Conservation (phyloP, 305 asterid genomes). For the Lippia alba region DNA sequence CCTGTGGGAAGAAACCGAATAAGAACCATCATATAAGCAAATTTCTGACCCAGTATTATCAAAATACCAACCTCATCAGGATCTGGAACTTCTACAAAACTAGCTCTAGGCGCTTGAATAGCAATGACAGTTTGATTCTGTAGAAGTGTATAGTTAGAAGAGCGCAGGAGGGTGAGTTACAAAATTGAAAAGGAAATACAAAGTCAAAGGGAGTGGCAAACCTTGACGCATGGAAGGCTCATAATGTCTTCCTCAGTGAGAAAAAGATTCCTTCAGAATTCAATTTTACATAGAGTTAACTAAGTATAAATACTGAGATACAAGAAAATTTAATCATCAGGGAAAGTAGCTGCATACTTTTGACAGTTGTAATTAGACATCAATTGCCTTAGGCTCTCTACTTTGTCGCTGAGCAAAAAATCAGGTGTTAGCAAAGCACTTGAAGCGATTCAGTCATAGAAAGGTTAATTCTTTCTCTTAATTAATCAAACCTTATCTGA, state of each 20-base stretch:
- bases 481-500: slow-evolving; percentile 64
- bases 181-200: slow-evolving; percentile 13
- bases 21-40: slow-evolving; percentile 31
- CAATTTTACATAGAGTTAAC: slow-evolving; percentile 28
- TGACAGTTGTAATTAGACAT: slow-evolving; percentile 49
- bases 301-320: slow-evolving; percentile 20
- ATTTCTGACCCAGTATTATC: slow-evolving; percentile 1
- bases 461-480: slow-evolving; percentile 13
- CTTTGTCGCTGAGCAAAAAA: slow-evolving; percentile 64
- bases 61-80: slow-evolving; percentile 66
- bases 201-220: slow-evolving; percentile 35
- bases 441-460: slow-evolving; percentile 29
- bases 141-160: slow-evolving; percentile 31
- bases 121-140: slow-evolving; percentile 76
- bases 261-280: slow-evolving; percentile 64
- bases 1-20: slow-evolving; percentile 49
- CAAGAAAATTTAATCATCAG: slow-evolving; percentile 14
- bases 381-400: slow-evolving; percentile 56
- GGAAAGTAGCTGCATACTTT: slow-evolving; percentile 53
- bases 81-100: slow-evolving; percentile 77
- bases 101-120: slow-evolving; percentile 82
- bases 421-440: slow-evolving; percentile 37
- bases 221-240: slow-evolving; percentile 69
- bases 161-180: slow-evolving; percentile 29
- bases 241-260: slow-evolving; percentile 72